Conservation (phyloP, 2,329 filamentous ascomycete species). For the Xylogone sp. region DNA sequence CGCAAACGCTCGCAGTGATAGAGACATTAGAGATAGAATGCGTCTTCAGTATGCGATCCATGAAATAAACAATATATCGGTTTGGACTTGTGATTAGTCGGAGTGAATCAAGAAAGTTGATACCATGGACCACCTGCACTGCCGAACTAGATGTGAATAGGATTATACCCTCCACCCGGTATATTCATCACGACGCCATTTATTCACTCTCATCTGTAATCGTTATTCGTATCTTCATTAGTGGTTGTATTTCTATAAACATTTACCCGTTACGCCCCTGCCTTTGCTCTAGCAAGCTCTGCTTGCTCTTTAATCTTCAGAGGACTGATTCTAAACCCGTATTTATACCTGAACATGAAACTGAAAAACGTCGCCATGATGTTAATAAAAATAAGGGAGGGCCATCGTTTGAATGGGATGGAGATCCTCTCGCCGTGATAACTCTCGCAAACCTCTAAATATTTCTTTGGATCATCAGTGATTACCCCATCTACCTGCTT, state of each 20-base stretch:
- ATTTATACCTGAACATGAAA: conserved; percentile 16
- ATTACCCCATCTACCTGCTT: conserved; percentile 72
- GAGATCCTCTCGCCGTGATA: conserved; percentile 21
- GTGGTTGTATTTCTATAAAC: not conserved
- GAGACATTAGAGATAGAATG: too few relatives aligned
- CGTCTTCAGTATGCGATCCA: too few relatives aligned
- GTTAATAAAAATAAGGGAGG: conserved; percentile 13
- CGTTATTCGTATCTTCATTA: not conserved
- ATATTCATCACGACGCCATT: too few relatives aligned
- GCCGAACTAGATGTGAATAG: too few relatives aligned
- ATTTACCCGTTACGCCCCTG: not conserved
- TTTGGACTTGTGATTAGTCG: too few relatives aligned
- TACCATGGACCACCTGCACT: too few relatives aligned
- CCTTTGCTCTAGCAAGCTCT: not conserved
- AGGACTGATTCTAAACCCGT: conserved; percentile 11
- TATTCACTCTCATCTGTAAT: too few relatives aligned
- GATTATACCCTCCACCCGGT: too few relatives aligned
- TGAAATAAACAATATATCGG: too few relatives aligned
- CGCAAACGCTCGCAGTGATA: too few relatives aligned
- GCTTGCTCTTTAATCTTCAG: conserved; percentile 6
- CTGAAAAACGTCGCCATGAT: conserved; percentile 15
- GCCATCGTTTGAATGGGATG: conserved; percentile 11
- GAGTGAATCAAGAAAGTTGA: too few relatives aligned
- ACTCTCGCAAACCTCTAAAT: conserved; percentile 53
- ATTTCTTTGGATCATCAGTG: conserved; percentile 75